A percentile compares a stretch with the other conserved stretches of the same genome.
Evolutionary conservation across 2,329 filamentous ascomycete species (phyloP).

Genomic region (Mycosphaerella sp.): DNA sequence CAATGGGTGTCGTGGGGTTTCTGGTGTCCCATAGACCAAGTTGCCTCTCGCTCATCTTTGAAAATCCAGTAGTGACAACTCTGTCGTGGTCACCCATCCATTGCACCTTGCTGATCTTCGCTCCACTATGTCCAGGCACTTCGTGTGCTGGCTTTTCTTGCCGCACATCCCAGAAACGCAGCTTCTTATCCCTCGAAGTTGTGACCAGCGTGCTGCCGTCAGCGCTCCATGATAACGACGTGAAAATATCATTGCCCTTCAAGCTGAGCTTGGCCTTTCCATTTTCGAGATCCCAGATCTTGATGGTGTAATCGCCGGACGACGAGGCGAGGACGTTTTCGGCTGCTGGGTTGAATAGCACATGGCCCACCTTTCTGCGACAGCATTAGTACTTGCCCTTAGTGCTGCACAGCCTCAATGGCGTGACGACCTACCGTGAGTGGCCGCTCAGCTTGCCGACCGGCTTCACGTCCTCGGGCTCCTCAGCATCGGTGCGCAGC

Average conservation of each 20-base stretch:
- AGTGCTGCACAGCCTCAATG: background rate
- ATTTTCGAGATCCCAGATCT: conserved; percentile 87
- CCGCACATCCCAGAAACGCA: conserved; percentile 94
- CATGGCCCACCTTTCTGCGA: conserved; percentile 87
- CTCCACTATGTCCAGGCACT: conserved; percentile 76
- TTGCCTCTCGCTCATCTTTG: conserved; percentile 95
- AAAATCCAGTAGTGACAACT: conserved; percentile 94
- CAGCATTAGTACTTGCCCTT: conserved; percentile 22
- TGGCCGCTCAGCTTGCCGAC: conserved; percentile 79
- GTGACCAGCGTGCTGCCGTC: conserved; percentile 81
- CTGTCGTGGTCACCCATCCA: conserved; percentile 98
- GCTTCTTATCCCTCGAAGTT: conserved; percentile 95
- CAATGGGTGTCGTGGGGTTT: conserved; percentile 70
- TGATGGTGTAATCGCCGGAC: conserved; percentile 90
- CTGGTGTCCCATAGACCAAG: conserved; percentile 93
- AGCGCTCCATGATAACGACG: conserved; percentile 93
- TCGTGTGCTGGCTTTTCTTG: conserved; percentile 86
- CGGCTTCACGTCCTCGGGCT: conserved; percentile 73
- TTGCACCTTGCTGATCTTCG: conserved; percentile 94
- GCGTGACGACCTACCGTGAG: conserved; percentile 56
- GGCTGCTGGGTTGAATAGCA: conserved; percentile 93
- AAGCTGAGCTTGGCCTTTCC: conserved; percentile 69
- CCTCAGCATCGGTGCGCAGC: conserved; percentile 74
- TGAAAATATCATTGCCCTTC: conserved; percentile 85
- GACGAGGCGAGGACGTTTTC: conserved; percentile 93